These are phyloP conservation scores for Pochonia chlamydosporia DNA, from an alignment of 2,329 filamentous ascomycete genomes.

Conservation along the genomic window DNA sequence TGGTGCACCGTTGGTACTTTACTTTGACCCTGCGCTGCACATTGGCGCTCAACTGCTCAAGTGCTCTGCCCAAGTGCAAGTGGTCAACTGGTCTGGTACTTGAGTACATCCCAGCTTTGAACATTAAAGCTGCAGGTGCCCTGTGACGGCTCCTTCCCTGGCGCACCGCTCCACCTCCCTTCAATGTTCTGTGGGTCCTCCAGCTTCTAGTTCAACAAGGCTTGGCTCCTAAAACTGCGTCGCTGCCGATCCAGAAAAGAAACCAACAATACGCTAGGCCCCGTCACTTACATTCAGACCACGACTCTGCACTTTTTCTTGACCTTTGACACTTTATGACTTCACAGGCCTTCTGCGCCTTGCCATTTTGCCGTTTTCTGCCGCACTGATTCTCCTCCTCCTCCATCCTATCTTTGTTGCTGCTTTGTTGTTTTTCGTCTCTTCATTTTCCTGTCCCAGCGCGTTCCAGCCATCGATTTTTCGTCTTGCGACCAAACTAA, in stretches of 20 bases:
- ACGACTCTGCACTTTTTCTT: slow-evolving; percentile 3
- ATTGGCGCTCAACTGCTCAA: no score
- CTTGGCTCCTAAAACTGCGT: slow-evolving; percentile 8
- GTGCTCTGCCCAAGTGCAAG: no score
- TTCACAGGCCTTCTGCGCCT: neutral
- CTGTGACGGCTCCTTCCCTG: slow-evolving; percentile 4
- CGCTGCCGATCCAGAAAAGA: slow-evolving; percentile 6
- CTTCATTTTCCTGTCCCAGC: neutral
- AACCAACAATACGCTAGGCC: slow-evolving; percentile 1
- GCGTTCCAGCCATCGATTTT: neutral
- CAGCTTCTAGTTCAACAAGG: slow-evolving; percentile 3
- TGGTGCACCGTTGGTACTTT: no score
- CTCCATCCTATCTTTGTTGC: no score
- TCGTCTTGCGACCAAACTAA: neutral
- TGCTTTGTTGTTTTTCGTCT: neutral
- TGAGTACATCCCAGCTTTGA: no score
- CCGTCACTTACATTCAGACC: slow-evolving; percentile 4
- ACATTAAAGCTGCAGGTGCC: neutral
- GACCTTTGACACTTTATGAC: neutral
- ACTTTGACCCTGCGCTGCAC: no score
- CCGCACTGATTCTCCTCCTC: neutral
- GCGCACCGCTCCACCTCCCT: slow-evolving; percentile 5
- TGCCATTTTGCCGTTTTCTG: neutral
- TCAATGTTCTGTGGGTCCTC: slow-evolving; percentile 6
- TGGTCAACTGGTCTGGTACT: neutral